Conservation (phyloP, 2,329 filamentous ascomycete genomes). For the Diplocarpon rosae region DNA sequence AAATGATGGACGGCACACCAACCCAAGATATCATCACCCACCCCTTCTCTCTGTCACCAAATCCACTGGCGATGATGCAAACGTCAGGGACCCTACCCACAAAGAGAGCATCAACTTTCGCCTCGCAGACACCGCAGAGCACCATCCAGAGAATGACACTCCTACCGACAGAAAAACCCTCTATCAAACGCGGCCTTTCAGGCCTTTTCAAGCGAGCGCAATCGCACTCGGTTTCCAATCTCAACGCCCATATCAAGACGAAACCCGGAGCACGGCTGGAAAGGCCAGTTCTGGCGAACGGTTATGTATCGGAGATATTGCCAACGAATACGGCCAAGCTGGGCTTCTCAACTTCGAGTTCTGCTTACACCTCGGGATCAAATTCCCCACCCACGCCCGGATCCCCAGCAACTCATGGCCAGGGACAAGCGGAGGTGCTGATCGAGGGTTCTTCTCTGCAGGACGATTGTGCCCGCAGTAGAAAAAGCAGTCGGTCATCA, state of each 20-base stretch:
- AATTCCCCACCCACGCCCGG: not conserved
- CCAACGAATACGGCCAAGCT: too few species aligned
- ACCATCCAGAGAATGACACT: not conserved
- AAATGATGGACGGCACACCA: constrained; percentile 5
- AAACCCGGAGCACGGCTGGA: not conserved
- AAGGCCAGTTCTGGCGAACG: too few species aligned
- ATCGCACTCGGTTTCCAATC: not conserved
- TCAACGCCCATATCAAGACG: not conserved
- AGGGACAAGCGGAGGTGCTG: constrained; percentile 16
- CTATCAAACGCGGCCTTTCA: constrained; percentile 1
- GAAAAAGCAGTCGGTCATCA: constrained; percentile 36
- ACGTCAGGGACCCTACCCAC: too few species aligned
- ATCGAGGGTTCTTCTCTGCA: constrained; percentile 10
- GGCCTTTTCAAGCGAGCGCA: constrained; percentile 1
- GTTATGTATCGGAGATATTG: too few species aligned
- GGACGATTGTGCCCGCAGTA: constrained; percentile 30
- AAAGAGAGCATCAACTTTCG: not conserved
- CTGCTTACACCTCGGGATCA: not conserved
- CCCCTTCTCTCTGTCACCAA: too few species aligned
- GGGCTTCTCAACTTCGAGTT: not conserved
- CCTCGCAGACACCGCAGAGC: too few species aligned
- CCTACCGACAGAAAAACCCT: constrained; percentile 1
- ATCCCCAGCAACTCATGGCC: not conserved
- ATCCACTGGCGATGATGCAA: too few species aligned
- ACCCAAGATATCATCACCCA: too few species aligned